These are phyloP conservation scores for Echium plantagineum DNA, from an alignment of 257 asterid species.

Conservation along the genomic window DNA sequence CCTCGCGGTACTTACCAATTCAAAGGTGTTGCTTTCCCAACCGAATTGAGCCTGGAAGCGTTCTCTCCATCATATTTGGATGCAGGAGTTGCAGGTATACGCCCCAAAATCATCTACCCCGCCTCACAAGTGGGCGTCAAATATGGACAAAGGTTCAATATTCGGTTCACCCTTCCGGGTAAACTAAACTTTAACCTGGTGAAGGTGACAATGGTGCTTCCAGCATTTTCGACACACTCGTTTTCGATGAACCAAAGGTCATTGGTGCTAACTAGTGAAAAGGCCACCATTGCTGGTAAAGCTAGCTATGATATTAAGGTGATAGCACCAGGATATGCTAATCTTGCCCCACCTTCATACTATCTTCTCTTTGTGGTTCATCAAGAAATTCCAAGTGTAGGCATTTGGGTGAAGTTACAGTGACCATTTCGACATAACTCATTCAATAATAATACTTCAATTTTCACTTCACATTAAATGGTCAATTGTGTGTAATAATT, in stretches of 20 bases:
- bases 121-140: constrained; percentile 14
- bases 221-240: constrained; percentile 23
- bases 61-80: constrained; percentile 34
- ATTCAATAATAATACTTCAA: too few relatives aligned
- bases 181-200: constrained; percentile 3
- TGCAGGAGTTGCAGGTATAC: constrained; percentile 1
- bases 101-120: constrained; percentile 25
- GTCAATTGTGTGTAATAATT: background rate
- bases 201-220: constrained; percentile 27
- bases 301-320: constrained; percentile 7
- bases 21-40: constrained; percentile 22
- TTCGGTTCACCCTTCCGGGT: constrained; percentile 18
- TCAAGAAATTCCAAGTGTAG: constrained; percentile 18
- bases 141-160: constrained; percentile 11
- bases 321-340: constrained; percentile 9
- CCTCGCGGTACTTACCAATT: constrained; percentile 25
- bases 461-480: background rate
- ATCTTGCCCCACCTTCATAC: constrained; percentile 13
- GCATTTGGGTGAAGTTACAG: constrained; percentile 15
- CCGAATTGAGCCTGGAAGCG: constrained; percentile 29
- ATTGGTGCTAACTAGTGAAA: constrained; percentile 10
- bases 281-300: constrained; percentile 1
- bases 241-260: constrained; percentile 22
- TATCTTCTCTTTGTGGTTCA: constrained; percentile 18
- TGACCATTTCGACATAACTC: too few relatives aligned